Evolutionary conservation across 2,329 filamentous ascomycete species (phyloP), one percentile per base, ranked within the genome.

Genomic region (Drechslerella coelobrocha): DNA sequence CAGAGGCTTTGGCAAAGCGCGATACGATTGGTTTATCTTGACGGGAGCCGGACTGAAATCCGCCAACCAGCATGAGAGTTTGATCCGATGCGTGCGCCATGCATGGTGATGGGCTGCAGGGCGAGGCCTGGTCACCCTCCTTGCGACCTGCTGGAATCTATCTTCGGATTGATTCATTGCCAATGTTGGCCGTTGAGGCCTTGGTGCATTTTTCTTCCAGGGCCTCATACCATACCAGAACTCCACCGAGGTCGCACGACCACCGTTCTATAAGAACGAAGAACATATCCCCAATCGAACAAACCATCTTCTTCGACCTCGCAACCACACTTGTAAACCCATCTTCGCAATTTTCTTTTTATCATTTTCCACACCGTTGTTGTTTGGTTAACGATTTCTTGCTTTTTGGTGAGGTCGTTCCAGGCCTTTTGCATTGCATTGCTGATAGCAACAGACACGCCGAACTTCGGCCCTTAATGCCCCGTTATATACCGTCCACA

Each of bases 121-220:
- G 41, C 19, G 9, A 19, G 41, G 41, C 41, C 63, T 47, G 27
- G 53, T 52, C 47, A 45, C 54, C 12, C 34, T 14, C 12, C 5
- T 62, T 61, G 65, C 55, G 65, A 69, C 65, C 65, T 62, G 56
- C 63, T 61, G 21, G 39, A 61, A 61, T 7, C 31, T 56, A 52
- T 26, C 12, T 31, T 24, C 37, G 29, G 26, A 61, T 34, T 69
- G 65, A 69, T 56, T 68, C 63, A 68, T 61, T 14, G 34, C 34
- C 12, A 10, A 14, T n/a, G n/a, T n/a, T 39, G 34, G 34, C 34
- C 4, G 34, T 39, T 39, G 34, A 10, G 17, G 34, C 12, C 41
- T 19, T 45, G 47, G 19, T 37, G 57, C 24, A 54, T 29, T 61
- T 19, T 41, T 34, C 57, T 53, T 14, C 10, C 34, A 39, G 12